Base-by-base conservation (phyloP, 2,329 filamentous ascomycete genomes). In the Lecanicillium sp. region DNA sequence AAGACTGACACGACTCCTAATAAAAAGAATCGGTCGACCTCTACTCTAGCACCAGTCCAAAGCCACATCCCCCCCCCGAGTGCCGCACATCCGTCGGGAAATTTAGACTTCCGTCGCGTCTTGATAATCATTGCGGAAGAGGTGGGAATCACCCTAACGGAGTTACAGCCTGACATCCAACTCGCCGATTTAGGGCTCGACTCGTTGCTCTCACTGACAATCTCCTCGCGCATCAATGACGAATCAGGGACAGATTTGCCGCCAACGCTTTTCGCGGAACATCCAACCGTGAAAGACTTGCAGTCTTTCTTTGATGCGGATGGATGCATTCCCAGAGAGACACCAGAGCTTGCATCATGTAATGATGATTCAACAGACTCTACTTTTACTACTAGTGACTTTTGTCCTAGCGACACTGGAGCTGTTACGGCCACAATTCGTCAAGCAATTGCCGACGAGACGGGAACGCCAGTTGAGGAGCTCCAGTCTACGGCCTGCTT, bases 371-470 rank as follows among this genome's bases (percentile, higher is more conserved):
- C n/a, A n/a, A n/a, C n/a, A n/a, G n/a, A n/a, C n/a, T n/a, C n/a
- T n/a, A n/a, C n/a, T 11, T 23, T 17, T 15, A 23, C 37, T 15
- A 12, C 23, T n/a, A 15, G 8, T 8, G 21, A 26, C 2, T 14
- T 26, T 26, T 5, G 21, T 39, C n/a, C 21, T 23, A 17, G 15
- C 37, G 37, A 39, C n/a, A 26, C 20, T 11, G 14, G 14, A 11
- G 37, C 37, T 15, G 37, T 39, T 8, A 26, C 37, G 8, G 37
- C 14, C 37, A 39, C 11, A 23, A 39, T 39, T n/a, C 37, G 37
- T 38, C 39, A 39, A 33, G 30, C 32, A 14, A 50, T 54, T 23
- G 45, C 52, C 15, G 51, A 52, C 17, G 51, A 54, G 29, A 44
- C 48, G 11, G 52, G 52, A 3, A 44, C 36, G 3, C 12, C 51